A percentile compares a stretch with the other conserved stretches of the same genome.
phyloP scores from a whole-genome alignment of 805 yeast genomes.

The Brettanomyces custersianus region DNA sequence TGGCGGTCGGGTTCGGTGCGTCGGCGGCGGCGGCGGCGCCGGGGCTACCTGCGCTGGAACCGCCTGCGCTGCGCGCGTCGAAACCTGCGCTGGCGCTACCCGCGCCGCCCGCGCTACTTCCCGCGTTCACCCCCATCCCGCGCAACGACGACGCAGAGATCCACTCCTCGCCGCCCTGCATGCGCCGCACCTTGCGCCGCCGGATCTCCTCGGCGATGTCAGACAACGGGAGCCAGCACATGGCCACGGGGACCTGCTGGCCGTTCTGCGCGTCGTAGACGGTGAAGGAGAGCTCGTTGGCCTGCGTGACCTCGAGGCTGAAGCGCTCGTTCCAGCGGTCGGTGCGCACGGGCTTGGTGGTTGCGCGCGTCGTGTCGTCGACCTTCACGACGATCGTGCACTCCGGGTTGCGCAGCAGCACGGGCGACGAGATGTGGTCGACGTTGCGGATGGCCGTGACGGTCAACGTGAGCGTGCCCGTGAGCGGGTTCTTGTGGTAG shows the following conservation, averaged over 20 bases:
- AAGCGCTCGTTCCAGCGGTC: constrained; percentile 84
- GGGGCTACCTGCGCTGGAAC: constrained; percentile 6
- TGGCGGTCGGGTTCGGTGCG: constrained; percentile 26
- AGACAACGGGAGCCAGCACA: constrained; percentile 82
- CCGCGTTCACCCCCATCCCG: constrained; percentile 1
- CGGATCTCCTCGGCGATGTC: constrained; percentile 94
- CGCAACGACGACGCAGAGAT: constrained; percentile 62
- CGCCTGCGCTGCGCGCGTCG: neutral
- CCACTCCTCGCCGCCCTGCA: constrained; percentile 64
- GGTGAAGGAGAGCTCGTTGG: constrained; percentile 83
- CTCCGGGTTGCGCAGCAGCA: constrained; percentile 73
- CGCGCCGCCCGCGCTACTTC: neutral
- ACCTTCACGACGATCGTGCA: constrained; percentile 68
- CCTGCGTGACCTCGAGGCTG: constrained; percentile 73
- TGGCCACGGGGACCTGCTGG: constrained; percentile 74
- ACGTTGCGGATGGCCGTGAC: constrained; percentile 77
- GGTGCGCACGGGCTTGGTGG: constrained; percentile 63
- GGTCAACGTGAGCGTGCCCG: constrained; percentile 71
- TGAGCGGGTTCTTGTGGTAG: constrained; percentile 71
- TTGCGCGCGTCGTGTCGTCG: constrained; percentile 77
- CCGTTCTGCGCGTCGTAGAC: constrained; percentile 74
- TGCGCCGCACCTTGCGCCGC: constrained; percentile 69
- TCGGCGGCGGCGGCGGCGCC: constrained; percentile 7
- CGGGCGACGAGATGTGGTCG: constrained; percentile 83
- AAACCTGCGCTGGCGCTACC: neutral